Percentiles rank a stretch among this genome's conserved stretches.
phyloP scores from a whole-genome alignment of 164 flowering plant genomes.

The Magnolia kwangsiensis region DNA sequence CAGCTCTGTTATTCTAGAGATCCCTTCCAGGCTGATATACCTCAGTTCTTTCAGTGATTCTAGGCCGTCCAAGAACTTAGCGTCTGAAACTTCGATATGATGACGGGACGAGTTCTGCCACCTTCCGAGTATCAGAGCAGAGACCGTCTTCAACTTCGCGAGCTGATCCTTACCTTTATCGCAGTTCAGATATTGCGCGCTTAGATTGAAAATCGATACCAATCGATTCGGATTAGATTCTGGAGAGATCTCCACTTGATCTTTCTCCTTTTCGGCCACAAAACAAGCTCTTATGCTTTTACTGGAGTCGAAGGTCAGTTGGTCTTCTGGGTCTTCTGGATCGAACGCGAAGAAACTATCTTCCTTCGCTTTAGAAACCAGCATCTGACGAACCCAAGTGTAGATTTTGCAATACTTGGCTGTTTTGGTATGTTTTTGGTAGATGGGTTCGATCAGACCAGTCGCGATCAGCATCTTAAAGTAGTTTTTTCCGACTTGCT shows the following conservation, averaged over 20 bases:
- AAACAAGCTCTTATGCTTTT: not conserved
- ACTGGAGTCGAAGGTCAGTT: not conserved
- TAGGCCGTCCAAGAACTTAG: constrained; percentile 16
- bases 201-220: constrained; percentile 23
- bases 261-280: not conserved
- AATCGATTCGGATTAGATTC: not conserved
- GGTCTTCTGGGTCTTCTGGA: not conserved
- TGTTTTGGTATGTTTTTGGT: not conserved
- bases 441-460: constrained; percentile 26
- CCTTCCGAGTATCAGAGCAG: constrained; percentile 34
- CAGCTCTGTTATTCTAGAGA: constrained; percentile 32
- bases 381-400: constrained; percentile 21
- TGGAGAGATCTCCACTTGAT: not conserved
- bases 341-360: constrained; percentile 17
- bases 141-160: constrained; percentile 16
- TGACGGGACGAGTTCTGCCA: constrained; percentile 26
- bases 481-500: constrained; percentile 15
- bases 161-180: constrained; percentile 5
- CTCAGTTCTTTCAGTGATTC: constrained; percentile 15
- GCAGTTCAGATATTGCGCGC: constrained; percentile 15
- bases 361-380: constrained; percentile 12
- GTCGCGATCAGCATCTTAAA: constrained; percentile 7
- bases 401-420: constrained; percentile 20
- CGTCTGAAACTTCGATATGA: constrained; percentile 32
- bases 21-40: constrained; percentile 33